Evolutionary conservation across 345 rosid species (phyloP), one percentile per base, ranked within the genome.

Genomic region (Citropsis articulata): DNA sequence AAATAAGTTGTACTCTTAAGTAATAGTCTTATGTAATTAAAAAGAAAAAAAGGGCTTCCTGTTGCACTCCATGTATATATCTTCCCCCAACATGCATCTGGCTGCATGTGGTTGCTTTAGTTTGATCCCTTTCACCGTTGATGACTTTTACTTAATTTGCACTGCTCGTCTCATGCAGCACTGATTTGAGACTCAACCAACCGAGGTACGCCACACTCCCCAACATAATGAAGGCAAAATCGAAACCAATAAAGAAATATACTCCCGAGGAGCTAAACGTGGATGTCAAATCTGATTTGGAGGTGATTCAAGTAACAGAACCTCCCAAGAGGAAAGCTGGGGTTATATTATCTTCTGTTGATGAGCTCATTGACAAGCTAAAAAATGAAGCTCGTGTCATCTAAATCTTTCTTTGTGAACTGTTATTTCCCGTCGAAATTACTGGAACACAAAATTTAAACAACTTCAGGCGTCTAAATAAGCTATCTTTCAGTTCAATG

Each of bases 201-300:
- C 98, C 98, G 9, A 89, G 97, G 75, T 92, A 95, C 67, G 99
- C 99, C 4, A 91, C 99, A 6, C 95, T 95, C 36, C 97, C 99
- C 24, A 95, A 92, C 85, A 92, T 93, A 76, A 92, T 95, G 99
- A 95, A 95, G 83, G 98, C 98, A 0, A 95, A 92, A 81, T 92
- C 97, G 0, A 92, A 93, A 87, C 90, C 81, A 24, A 87, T 95
- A 64, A 92, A 90, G 89, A 95, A 91, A 75, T 88, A 86, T 77
- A 86, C 92, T 16, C 89, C 88, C 8, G 74, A 83, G 75, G 94
- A 95, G 81, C 78, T 95, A 85, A 86, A 91, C 12, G 92, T 92
- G 0, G 92, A 90, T 60, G 31, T 83, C 31, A 87, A 86, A 83
- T 83, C 93, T 0, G 98, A 91, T 76, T 38, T 92, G 27, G 92